Evolutionary conservation across 306 rosid species (phyloP).

Genomic region (Pachyrhizus erosus): DNA sequence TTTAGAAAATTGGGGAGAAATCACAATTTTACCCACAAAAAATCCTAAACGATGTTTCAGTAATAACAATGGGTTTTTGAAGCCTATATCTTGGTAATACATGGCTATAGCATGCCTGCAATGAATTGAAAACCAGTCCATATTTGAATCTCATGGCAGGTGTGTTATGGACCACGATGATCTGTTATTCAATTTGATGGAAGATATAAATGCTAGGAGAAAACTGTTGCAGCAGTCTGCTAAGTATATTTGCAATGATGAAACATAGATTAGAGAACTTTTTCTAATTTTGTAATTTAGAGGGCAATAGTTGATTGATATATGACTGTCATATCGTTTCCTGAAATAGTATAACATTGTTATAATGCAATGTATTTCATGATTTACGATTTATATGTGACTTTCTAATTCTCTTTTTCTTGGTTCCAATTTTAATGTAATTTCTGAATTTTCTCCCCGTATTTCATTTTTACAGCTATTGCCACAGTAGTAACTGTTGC

Average conservation of each 20-base stretch:
- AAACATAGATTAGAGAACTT: not conserved
- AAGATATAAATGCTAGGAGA: not conserved
- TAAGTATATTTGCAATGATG: not conserved
- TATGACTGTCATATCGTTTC: not conserved
- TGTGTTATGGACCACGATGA: not conserved
- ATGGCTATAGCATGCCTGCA: not conserved
- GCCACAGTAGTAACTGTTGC: constrained; percentile 87
- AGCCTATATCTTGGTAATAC: not conserved
- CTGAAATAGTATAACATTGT: not conserved
- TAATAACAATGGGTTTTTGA: not conserved
- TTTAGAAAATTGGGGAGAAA: not conserved
- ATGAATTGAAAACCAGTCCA: not conserved
- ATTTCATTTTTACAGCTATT: constrained; percentile 60
- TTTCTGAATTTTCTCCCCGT: not conserved
- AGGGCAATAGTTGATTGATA: not conserved
- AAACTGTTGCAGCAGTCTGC: not conserved
- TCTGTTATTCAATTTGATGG: constrained; percentile 19
- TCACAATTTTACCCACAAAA: not conserved
- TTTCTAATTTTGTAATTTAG: not conserved
- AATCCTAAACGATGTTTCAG: not conserved
- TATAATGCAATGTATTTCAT: constrained; percentile 10
- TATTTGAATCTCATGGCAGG: not conserved
- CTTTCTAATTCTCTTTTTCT: not conserved
- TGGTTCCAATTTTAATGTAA: not conserved
- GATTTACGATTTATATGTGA: not conserved